phyloP scores from a whole-genome alignment of 176 grass and related monocot species.

The Saccharum officinarum region DNA sequence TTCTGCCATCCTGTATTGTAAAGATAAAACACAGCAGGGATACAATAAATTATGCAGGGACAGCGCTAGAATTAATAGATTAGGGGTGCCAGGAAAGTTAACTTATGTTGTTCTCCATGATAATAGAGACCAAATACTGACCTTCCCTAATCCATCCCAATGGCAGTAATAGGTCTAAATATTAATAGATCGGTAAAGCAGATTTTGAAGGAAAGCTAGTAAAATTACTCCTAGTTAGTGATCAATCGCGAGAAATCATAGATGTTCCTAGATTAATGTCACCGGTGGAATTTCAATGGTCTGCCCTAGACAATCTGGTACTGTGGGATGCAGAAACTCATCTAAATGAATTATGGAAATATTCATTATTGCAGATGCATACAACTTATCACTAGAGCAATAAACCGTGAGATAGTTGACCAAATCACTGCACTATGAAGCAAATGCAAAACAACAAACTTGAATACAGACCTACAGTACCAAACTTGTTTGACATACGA shows the following conservation, averaged over 20 bases:
- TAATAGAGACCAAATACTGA: background rate
- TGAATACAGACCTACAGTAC: background rate
- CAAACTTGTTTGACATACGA: background rate
- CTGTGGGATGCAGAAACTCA: background rate
- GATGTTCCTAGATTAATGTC: background rate
- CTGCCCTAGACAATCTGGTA: background rate
- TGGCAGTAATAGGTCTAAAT: background rate
- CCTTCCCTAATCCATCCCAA: background rate
- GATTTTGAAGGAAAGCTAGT: background rate
- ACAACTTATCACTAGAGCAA: background rate
- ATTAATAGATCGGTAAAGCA: background rate
- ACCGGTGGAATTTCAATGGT: background rate
- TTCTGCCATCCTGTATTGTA: slow-evolving; percentile 21
- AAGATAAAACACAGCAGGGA: background rate
- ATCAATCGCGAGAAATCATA: background rate
- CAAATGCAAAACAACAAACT: background rate
- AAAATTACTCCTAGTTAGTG: background rate
- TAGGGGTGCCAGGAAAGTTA: background rate
- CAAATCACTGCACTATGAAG: background rate
- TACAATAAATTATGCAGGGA: slow-evolving; percentile 3
- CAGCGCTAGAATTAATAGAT: background rate
- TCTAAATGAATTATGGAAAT: background rate
- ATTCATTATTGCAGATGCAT: background rate
- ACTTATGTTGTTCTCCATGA: background rate
- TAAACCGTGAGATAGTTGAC: background rate